Evolutionary conservation across 2,329 filamentous ascomycete species (phyloP), one percentile per base, ranked within the genome.

Genomic region (Microsporum audouinii): DNA sequence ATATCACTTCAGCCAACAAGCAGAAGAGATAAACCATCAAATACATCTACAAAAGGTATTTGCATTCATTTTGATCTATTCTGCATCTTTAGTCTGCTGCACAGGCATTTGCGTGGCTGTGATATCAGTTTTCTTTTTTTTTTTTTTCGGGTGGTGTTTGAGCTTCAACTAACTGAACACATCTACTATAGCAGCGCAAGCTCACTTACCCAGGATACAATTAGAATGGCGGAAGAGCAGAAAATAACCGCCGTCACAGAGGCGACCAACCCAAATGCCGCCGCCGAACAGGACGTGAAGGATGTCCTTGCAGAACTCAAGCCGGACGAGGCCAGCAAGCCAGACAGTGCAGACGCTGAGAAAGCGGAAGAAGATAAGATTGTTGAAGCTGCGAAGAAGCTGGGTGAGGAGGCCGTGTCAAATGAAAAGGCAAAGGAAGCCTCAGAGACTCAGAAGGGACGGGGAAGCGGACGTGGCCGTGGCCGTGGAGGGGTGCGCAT

Each of bases 241-340:
- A 75, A 76, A 65, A 63, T 68, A 53, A 65, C 66, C 59, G 55
- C 49, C 6, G 65, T 66, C 58, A 45, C 43, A 8, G 62, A 63
- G 12, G 43, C 67, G 47, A 62, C 67, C 45, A 69, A 70, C 49
- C 63, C 70, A 51, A 78, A 78, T 65, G 68, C 69, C 29, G 72
- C 74, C 53, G 74, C 76, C n/a, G 74, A 76, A 63, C 72, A 77
- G 69, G 76, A 78, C 68, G 76, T 77, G 12, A 71, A 77, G 68
- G 72, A 75, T 62, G 70, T 78, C 59, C 71, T 78, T 49, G 75
- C 75, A 23, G 76, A 78, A 67, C 68, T 78, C 66, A 75, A 78
- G 70, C 72, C 66, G 36, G 73, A 74, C 38, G 65, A 65, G 39
- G 33, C 61, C 8, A 69, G 67, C 43, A 63, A 68, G 49, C 62